phyloP scores from a whole-genome alignment of 495 filamentous ascomycete genomes.

The Choiromyces venosus region DNA sequence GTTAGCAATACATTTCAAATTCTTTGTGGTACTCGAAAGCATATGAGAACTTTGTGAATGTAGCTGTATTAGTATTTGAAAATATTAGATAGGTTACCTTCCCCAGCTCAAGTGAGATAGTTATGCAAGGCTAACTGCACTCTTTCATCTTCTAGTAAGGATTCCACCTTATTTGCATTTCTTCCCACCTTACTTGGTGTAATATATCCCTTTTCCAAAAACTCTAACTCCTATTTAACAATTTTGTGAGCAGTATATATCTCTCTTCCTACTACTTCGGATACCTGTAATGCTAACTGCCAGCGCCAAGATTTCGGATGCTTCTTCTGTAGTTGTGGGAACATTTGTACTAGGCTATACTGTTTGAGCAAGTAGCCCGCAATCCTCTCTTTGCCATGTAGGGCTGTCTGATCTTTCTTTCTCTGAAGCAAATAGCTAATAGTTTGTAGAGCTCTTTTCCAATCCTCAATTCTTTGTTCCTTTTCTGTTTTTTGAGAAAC shows the following conservation, averaged over 20 bases:
- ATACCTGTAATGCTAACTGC: background rate
- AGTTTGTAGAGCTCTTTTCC: background rate
- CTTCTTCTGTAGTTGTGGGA: background rate
- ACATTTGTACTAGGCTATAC: background rate
- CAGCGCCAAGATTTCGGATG: background rate
- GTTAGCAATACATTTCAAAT: too few species aligned
- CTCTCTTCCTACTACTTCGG: background rate
- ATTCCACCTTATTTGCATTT: background rate
- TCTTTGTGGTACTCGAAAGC: too few species aligned
- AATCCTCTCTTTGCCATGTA: background rate
- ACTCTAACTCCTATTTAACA: background rate
- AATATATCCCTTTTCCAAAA: background rate
- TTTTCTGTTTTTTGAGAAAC: background rate
- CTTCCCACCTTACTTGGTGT: background rate
- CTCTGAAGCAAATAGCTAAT: background rate
- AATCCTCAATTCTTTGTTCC: background rate
- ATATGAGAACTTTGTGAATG: too few species aligned
- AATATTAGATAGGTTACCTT: background rate
- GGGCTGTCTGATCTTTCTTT: background rate
- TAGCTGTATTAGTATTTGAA: background rate
- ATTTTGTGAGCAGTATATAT: background rate
- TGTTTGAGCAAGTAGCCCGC: background rate
- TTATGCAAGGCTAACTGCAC: background rate
- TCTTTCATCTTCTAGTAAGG: constrained; percentile 4
- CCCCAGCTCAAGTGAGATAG: background rate